Base-by-base conservation (phyloP, 306 rosid genomes). In the Dryas drummondii region DNA sequence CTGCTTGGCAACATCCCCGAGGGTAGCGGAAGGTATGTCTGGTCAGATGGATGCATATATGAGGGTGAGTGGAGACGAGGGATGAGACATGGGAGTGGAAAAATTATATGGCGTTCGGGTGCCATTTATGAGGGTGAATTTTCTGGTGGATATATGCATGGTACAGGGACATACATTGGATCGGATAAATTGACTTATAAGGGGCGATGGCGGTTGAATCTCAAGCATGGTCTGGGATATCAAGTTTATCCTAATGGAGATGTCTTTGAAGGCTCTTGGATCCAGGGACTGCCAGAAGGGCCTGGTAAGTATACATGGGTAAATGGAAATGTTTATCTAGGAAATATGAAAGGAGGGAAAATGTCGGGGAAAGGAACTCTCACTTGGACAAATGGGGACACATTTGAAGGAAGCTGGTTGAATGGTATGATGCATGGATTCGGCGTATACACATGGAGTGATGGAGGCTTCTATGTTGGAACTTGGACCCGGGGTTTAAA, bases 321-420 rank as follows among this genome's bases (percentile, higher is more conserved):
- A 17, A 89, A 85, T 79, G 97, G 99, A 60, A 92, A 92, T 90
- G 90, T 92, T 66, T 94, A 90, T 84, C 50, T 90, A 53, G 99
- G 99, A 76, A 92, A 92, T 68, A 92, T 94, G 99, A 94, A 92
- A 84, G 97, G 89, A 68, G 98, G 98, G 78, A 85, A 59, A 71
- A 94, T 94, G 99, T 92, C 96, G 5, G 99, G 97, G 17, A 94
- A 90, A 82, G 99, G 99, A 86, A 94, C 97, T 75, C 91, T 94
- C 48, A 90, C 97, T 61, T 94, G 99, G 99, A 76, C 48, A 68
- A 94, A 76, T 79, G 99, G 97, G 16, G 97, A 92, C 79, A 84
- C 97, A 49, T 94, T 82, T 79, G 99, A 94, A 86, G 99, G 99
- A 75, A 94, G 86, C 88, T 94, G 98, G 98, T 77, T 90, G 83